These are phyloP conservation scores for Digitaria exilis DNA, from an alignment of 202 grass and related monocot genomes.

Conservation along the genomic window DNA sequence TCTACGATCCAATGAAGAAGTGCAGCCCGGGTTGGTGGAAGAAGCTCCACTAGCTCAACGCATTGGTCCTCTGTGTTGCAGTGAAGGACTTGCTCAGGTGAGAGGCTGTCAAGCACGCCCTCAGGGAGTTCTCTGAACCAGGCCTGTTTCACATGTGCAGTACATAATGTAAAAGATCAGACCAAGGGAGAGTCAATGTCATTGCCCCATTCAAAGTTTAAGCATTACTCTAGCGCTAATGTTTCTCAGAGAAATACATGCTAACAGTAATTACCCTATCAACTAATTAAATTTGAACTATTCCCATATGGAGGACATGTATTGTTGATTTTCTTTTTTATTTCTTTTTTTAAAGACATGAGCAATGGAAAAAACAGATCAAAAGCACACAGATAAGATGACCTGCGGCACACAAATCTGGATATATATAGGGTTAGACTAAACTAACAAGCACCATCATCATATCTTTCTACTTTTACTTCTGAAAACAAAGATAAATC, in stretches of 20 bases:
- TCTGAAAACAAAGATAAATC: too few relatives aligned
- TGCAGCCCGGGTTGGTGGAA: slow-evolving; percentile 61
- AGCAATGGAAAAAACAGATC: background rate
- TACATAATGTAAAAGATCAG: slow-evolving; percentile 21
- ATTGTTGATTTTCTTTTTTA: background rate
- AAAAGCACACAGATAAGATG: background rate
- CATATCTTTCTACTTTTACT: too few relatives aligned
- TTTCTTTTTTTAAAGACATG: background rate
- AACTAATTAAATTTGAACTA: background rate
- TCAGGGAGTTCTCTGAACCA: slow-evolving; percentile 86
- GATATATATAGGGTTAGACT: background rate
- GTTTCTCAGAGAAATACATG: background rate
- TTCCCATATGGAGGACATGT: background rate
- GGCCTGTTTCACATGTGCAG: slow-evolving; percentile 45
- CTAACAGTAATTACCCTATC: background rate
- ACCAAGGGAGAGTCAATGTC: too few relatives aligned
- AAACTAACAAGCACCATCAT: background rate
- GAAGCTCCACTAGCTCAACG: slow-evolving; percentile 54
- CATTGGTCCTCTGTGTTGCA: slow-evolving; percentile 80
- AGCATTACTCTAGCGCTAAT: background rate
- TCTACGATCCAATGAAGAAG: slow-evolving; percentile 77
- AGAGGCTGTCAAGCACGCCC: slow-evolving; percentile 73
- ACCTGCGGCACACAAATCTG: background rate
- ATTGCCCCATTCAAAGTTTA: too few relatives aligned
- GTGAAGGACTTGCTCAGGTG: slow-evolving; percentile 76